phyloP scores from a whole-genome alignment of 2,329 filamentous ascomycete genomes.

The Sporothrix pseudoabietina region DNA sequence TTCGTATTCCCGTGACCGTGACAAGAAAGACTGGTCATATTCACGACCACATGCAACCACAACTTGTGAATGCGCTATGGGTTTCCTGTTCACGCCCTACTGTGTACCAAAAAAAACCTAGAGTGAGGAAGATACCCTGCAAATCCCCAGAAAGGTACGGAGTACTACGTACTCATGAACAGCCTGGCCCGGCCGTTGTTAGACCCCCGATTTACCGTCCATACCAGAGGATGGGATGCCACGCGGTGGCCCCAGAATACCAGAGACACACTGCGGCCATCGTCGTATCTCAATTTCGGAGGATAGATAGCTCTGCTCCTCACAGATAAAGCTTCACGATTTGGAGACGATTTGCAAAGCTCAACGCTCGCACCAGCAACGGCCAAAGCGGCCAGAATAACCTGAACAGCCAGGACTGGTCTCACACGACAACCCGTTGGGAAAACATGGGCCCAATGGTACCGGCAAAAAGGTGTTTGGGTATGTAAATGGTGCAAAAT shows the following conservation, averaged over 20 bases:
- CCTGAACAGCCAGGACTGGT: background rate
- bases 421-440: background rate
- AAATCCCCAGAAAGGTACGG: background rate
- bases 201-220: background rate
- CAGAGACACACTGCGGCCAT: background rate
- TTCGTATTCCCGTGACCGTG: slow-evolving; percentile 20
- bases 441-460: background rate
- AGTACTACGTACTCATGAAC: too few relatives aligned
- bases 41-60: slow-evolving; percentile 1
- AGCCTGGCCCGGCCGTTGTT: slow-evolving; percentile 11
- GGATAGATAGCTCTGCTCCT: background rate
- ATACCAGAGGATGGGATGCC: background rate
- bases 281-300: background rate
- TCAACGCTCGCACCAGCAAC: background rate
- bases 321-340: too few relatives aligned
- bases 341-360: background rate
- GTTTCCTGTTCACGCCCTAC: background rate
- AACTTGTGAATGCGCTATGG: background rate
- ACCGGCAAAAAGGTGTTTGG: background rate
- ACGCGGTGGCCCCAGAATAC: background rate
- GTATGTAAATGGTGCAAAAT: background rate
- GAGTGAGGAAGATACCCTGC: background rate
- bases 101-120: background rate
- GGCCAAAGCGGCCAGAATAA: background rate
- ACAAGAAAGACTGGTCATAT: background rate